These are phyloP conservation scores for Lactarius vividus DNA, from an alignment of 768 basidiomycete species.

Conservation along the genomic window DNA sequence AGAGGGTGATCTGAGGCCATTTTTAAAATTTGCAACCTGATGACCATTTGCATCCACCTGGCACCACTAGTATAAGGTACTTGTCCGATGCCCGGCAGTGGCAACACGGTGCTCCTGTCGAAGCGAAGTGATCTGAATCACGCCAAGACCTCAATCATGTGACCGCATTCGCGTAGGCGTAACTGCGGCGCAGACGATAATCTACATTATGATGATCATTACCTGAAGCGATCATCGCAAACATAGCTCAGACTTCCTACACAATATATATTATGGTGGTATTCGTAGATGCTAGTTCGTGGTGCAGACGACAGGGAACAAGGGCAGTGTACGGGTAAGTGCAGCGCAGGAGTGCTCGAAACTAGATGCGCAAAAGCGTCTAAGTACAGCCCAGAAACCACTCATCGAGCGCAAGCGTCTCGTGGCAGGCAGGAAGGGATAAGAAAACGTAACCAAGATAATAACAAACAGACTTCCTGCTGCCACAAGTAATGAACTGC, in stretches of 20 bases:
- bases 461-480: neutral
- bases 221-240: neutral
- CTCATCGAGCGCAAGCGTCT: slow-evolving; percentile 10
- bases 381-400: neutral
- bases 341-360: neutral
- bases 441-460: neutral
- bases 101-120: too few species aligned
- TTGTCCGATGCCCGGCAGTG: too few species aligned
- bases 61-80: too few species aligned
- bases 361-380: slow-evolving; percentile 2
- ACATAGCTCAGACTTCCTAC: neutral
- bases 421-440: neutral
- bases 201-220: neutral
- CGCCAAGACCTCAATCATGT: too few species aligned
- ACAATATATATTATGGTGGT: slow-evolving; percentile 10
- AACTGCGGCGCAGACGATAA: neutral
- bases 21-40: too few species aligned
- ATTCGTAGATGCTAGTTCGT: slow-evolving; percentile 5
- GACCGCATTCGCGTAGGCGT: neutral
- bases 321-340: neutral
- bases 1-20: too few species aligned
- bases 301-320: neutral
- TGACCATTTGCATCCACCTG: too few species aligned
- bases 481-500: slow-evolving; percentile 5
- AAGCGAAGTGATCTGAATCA: too few species aligned